Percentiles rank a stretch among this genome's conserved stretches.
These are phyloP conservation scores for Dunaliella sp. DNA, from an alignment of 139 green algal genomes.

Conservation along the genomic window DNA sequence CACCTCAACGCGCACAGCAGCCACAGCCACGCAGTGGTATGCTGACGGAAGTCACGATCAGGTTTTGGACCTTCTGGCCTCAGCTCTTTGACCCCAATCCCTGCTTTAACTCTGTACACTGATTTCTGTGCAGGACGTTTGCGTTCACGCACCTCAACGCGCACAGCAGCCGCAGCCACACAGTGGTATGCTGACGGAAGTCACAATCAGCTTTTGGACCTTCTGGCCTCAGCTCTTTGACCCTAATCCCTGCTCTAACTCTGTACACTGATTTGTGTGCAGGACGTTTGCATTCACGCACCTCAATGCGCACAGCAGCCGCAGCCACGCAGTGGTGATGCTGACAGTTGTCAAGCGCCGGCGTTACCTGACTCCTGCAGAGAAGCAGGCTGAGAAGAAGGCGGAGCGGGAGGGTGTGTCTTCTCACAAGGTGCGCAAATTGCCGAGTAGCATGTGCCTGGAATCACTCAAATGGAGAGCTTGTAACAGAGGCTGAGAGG, in stretches of 20 bases:
- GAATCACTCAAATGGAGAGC: too few relatives aligned
- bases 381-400: constrained; percentile 29
- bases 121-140: constrained; percentile 33
- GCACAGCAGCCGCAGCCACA: constrained; percentile 73
- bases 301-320: constrained; percentile 78
- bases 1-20: constrained; percentile 79
- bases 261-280: not conserved
- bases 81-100: not conserved
- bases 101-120: too few relatives aligned
- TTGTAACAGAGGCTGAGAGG: constrained; percentile 22
- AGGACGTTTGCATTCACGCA: constrained; percentile 71
- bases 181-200: constrained; percentile 74
- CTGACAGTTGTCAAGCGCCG: constrained; percentile 74
- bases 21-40: constrained; percentile 82
- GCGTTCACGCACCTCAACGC: constrained; percentile 81
- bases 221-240: constrained; percentile 1
- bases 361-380: constrained; percentile 33
- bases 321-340: constrained; percentile 82
- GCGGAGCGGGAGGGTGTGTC: constrained; percentile 33
- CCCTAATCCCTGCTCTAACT: too few relatives aligned
- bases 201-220: constrained; percentile 58
- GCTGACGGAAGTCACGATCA: constrained; percentile 74
- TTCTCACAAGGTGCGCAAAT: constrained; percentile 36
- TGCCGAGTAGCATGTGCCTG: too few relatives aligned
- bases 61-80: constrained; percentile 24